Conservation (phyloP, 2,329 filamentous ascomycete species). For the Xylaria sp. region DNA sequence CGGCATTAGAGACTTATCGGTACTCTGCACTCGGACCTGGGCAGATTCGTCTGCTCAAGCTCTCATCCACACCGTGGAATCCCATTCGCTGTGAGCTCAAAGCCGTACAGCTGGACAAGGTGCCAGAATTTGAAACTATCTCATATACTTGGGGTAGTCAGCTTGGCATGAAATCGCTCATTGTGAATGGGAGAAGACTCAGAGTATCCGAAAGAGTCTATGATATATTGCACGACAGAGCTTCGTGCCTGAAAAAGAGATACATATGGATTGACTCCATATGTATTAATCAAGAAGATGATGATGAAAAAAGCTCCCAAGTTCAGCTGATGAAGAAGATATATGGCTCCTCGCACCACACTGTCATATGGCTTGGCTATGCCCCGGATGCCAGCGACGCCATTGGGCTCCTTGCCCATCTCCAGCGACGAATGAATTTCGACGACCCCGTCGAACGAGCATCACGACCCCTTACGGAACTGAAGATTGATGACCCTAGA, state of each 20-base stretch:
- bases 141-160: slow-evolving; percentile 20
- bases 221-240: slow-evolving; percentile 16
- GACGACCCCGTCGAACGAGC: slow-evolving; percentile 13
- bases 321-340: slow-evolving; percentile 22
- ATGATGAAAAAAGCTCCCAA: slow-evolving; percentile 20
- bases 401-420: slow-evolving; percentile 10
- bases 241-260: slow-evolving; percentile 14
- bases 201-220: slow-evolving; percentile 13
- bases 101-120: slow-evolving; percentile 8
- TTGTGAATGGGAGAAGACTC: slow-evolving; percentile 8
- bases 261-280: slow-evolving; percentile 25
- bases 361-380: slow-evolving; percentile 21
- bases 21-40: slow-evolving; percentile 8
- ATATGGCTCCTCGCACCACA: slow-evolving; percentile 12
- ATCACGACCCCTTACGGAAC: slow-evolving; percentile 12
- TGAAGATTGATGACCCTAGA: slow-evolving; percentile 9
- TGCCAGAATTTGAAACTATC: slow-evolving; percentile 12
- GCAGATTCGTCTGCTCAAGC: slow-evolving; percentile 18
- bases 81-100: slow-evolving; percentile 13
- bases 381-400: slow-evolving; percentile 18
- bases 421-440: background rate
- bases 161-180: background rate
- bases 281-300: slow-evolving; percentile 22
- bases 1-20: slow-evolving; percentile 7
- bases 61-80: slow-evolving; percentile 15